Percentiles rank a stretch among this genome's conserved stretches.
Conservation (phyloP, 2,329 filamentous ascomycete genomes). For the Penicillium sp. region DNA sequence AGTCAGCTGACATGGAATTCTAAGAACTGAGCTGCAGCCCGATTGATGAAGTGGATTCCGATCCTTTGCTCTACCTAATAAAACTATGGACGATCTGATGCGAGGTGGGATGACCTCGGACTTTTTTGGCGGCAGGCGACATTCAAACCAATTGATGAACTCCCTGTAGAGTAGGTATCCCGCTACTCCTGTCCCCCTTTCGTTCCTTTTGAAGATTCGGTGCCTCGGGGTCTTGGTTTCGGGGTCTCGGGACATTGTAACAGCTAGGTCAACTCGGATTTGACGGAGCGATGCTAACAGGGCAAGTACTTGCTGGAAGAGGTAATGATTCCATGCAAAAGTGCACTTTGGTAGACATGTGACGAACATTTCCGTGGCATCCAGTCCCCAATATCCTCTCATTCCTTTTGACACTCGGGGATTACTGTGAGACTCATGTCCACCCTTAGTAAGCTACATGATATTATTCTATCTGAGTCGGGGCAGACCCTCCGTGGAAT, state of each 20-base stretch:
- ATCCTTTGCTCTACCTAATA: constrained; percentile 3
- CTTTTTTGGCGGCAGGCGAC: not conserved
- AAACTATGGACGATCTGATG: constrained; percentile 8
- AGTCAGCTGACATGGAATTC: constrained; percentile 22
- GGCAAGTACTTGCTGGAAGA: not conserved
- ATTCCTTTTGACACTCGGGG: not conserved
- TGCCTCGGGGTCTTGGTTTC: not conserved
- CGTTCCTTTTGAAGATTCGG: not conserved
- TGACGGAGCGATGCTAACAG: not conserved
- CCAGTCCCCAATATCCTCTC: not conserved
- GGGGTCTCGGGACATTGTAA: not conserved
- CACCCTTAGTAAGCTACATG: not conserved
- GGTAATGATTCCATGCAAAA: not conserved
- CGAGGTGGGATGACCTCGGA: not conserved
- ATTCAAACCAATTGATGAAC: not conserved
- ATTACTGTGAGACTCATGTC: not conserved
- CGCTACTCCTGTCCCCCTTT: not conserved
- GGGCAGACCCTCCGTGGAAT: not conserved
- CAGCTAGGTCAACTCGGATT: not conserved
- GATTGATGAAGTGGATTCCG: constrained; percentile 10
- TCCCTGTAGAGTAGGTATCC: not conserved
- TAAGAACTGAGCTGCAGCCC: constrained; percentile 17
- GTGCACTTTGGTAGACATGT: not conserved
- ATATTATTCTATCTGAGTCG: not conserved
- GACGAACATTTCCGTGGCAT: not conserved